Conservation (phyloP, 768 basidiomycete genomes). For the Rhodotorula graminis region DNA sequence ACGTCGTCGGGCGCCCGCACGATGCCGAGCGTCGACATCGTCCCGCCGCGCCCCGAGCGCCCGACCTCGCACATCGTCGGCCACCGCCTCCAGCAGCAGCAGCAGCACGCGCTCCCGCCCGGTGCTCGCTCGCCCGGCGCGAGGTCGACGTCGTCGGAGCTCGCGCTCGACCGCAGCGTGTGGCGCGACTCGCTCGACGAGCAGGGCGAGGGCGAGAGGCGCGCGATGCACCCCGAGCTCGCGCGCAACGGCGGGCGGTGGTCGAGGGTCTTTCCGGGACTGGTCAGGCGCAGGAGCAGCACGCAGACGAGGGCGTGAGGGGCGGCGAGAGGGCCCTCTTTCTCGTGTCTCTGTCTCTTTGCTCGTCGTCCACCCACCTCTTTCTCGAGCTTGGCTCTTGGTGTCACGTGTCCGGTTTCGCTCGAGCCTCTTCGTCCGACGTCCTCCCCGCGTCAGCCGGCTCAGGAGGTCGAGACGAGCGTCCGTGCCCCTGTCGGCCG, state of each 20-base stretch:
- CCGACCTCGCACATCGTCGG: neutral
- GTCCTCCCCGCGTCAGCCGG: too few relatives aligned
- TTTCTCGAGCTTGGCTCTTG: too few relatives aligned
- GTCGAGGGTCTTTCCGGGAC: neutral
- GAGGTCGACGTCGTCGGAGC: neutral
- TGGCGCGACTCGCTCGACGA: conserved; percentile 1
- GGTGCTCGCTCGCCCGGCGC: neutral
- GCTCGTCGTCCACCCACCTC: neutral
- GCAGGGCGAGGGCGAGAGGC: too few relatives aligned
- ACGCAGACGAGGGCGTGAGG: neutral
- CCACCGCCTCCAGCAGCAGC: neutral
- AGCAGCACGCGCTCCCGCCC: neutral
- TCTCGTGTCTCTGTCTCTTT: neutral
- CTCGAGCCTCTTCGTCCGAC: too few relatives aligned
- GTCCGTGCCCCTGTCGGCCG: too few relatives aligned
- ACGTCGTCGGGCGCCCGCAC: too few relatives aligned
- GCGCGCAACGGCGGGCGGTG: conserved; percentile 11
- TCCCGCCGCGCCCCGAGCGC: neutral
- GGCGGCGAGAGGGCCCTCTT: fast-evolving
- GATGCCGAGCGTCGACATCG: neutral
- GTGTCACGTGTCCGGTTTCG: too few relatives aligned
- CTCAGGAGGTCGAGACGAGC: too few relatives aligned
- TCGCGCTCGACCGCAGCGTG: neutral
- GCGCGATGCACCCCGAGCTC: neutral
- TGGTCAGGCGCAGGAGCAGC: neutral